Evolutionary conservation across 306 rosid species (phyloP).

Genomic region (Luffa aegyptiaca): DNA sequence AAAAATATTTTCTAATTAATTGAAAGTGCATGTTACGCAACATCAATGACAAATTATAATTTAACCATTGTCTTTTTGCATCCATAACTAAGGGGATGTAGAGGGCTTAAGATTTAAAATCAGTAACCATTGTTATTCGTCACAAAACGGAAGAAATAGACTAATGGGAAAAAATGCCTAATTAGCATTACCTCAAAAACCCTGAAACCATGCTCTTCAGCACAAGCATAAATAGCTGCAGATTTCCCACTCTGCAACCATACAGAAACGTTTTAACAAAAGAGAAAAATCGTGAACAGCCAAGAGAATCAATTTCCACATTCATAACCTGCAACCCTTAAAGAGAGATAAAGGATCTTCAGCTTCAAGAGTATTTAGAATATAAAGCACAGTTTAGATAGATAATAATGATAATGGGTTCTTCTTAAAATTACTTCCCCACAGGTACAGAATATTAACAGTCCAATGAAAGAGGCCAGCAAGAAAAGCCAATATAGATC

Average conservation of each 20-base stretch:
- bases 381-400: not conserved
- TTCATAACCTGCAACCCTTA: constrained; percentile 1
- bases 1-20: not conserved
- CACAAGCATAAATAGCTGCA: constrained; percentile 94
- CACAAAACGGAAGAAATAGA: not conserved
- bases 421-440: not conserved
- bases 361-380: not conserved
- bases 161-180: not conserved
- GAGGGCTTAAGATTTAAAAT: not conserved
- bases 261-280: not conserved
- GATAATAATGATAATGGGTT: not conserved
- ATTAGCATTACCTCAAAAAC: constrained; percentile 62
- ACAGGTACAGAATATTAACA: not conserved
- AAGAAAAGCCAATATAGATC: not conserved
- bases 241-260: constrained; percentile 87
- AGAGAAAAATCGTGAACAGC: not conserved
- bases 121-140: not conserved
- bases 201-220: constrained; percentile 70
- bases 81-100: not conserved
- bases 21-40: not conserved
- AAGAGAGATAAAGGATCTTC: not conserved
- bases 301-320: constrained; percentile 4
- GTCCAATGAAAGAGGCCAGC: not conserved
- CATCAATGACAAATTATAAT: not conserved
- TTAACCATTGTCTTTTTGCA: not conserved